phyloP scores from a whole-genome alignment of 176 grass and related monocot species.

The Olyra latifolia region DNA sequence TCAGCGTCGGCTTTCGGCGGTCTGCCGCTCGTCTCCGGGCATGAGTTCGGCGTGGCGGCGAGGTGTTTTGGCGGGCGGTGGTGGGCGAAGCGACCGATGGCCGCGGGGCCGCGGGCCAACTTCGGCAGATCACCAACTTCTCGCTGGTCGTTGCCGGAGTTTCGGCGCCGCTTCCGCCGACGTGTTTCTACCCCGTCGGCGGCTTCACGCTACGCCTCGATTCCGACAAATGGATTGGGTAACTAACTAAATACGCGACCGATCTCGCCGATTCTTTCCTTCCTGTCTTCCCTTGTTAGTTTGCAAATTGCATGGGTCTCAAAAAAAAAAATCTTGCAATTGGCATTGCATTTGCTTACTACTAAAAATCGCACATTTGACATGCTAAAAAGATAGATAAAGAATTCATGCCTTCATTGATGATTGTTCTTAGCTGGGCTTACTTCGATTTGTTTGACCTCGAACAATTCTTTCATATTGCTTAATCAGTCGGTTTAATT shows the following conservation, averaged over 20 bases:
- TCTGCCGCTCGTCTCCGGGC: conserved; percentile 42
- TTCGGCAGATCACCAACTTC: conserved; percentile 87
- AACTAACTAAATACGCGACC: neutral
- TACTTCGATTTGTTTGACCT: no score
- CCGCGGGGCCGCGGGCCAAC: conserved; percentile 66
- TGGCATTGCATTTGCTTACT: no score
- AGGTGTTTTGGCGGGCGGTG: conserved; percentile 67
- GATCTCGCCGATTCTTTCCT: no score
- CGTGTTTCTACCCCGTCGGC: conserved; percentile 79
- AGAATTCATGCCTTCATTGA: no score
- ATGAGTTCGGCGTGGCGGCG: conserved; percentile 74
- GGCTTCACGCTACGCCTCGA: conserved; percentile 86
- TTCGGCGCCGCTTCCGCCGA: conserved; percentile 73
- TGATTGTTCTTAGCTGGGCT: no score
- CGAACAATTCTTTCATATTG: no score
- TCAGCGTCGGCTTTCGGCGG: neutral
- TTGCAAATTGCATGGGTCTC: no score
- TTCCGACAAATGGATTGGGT: conserved; percentile 72
- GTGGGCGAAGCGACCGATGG: conserved; percentile 49
- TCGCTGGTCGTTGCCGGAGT: conserved; percentile 81
- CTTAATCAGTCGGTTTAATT: no score
- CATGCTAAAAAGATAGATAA: no score
- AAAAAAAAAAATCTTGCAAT: no score
- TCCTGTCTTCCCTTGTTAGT: neutral
- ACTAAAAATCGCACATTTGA: no score